A percentile compares a stretch with the other conserved stretches of the same genome.
These are phyloP conservation scores for Aquilaria yunnanensis DNA, from an alignment of 345 rosid species.

Conservation along the genomic window DNA sequence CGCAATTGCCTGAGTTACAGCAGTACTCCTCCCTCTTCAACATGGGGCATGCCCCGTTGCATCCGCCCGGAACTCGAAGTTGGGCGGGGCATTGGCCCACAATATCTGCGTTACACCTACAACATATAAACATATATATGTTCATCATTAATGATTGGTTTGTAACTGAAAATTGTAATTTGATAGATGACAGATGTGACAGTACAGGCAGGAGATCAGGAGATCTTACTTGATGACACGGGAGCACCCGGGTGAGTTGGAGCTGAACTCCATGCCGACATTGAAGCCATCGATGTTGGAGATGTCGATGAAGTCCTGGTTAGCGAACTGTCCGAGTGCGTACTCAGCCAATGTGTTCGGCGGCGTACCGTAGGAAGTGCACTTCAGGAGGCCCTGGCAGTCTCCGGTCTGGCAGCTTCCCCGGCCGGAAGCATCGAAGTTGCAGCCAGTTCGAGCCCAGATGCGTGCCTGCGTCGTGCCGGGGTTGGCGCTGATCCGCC, in stretches of 20 bases:
- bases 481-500: conserved; percentile 12
- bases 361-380: conserved; percentile 14
- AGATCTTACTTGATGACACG: too few relatives aligned
- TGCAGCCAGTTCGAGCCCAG: conserved; percentile 27
- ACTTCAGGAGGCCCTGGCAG: too few relatives aligned
- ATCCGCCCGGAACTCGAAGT: too few relatives aligned
- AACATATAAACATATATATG: too few relatives aligned
- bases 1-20: too few relatives aligned
- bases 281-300: conserved; percentile 21
- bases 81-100: too few relatives aligned
- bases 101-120: too few relatives aligned
- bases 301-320: conserved; percentile 8
- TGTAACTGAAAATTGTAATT: too few relatives aligned
- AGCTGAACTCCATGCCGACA: conserved; percentile 4
- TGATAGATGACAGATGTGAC: too few relatives aligned
- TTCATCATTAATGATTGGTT: too few relatives aligned
- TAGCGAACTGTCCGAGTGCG: conserved; percentile 12
- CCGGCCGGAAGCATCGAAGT: background rate
- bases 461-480: conserved; percentile 17
- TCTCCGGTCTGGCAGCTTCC: conserved; percentile 1
- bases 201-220: background rate
- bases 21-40: too few relatives aligned
- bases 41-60: too few relatives aligned
- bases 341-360: conserved; percentile 30
- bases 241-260: background rate